Base-by-base conservation (phyloP, 2,329 filamentous ascomycete genomes). In the Colletotrichum acutatum region DNA sequence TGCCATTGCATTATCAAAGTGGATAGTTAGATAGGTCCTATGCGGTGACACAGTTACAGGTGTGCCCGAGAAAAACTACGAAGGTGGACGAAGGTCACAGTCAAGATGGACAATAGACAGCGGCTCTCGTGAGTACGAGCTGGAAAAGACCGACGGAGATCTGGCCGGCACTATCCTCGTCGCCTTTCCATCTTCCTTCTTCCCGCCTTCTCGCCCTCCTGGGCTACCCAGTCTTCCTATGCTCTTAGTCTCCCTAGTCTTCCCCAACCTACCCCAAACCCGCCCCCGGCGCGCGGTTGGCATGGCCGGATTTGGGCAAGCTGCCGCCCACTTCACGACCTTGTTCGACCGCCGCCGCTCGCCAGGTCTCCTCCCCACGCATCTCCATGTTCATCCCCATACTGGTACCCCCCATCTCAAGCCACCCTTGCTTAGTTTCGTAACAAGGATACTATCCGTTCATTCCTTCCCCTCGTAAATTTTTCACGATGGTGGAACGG, bases 321-420 rank as follows among this genome's bases (percentile, higher is more conserved):
- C 26, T 64, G 57, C 66, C 54, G 42, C 70, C 66, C 59, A 72
- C 66, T 60, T 69, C 60, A 52, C 59, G 65, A 32, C 68, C 62
- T 32, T 30, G 62, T 54, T 37, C 34, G 34, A 37, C 62, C 4
- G 14, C 12, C 61, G 22, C 28, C 22, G 58, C 57, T 61, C 66
- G 66, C 60, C 52, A 28, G 14, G 46, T 34, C 30, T 32, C 26
- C 65, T 72, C 70, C 70, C 66, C 66, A 70, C 70, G 66, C 54
- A 64, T 65, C 59, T 72, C 70, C 70, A 72, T 70, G 70, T 60
- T 56, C 60, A 70, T 65, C 70, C 66, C 70, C 66, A 72, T 70
- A 57, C 46, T 8, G 37, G 37, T 42, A 42, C 12, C 37, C 53
- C 26, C 64, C 56, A 49, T 60, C 60, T 32, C 70, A 14, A 52